Evolutionary conservation across 495 filamentous ascomycete species (phyloP).

Genomic region (Aspergillus cavernicola): DNA sequence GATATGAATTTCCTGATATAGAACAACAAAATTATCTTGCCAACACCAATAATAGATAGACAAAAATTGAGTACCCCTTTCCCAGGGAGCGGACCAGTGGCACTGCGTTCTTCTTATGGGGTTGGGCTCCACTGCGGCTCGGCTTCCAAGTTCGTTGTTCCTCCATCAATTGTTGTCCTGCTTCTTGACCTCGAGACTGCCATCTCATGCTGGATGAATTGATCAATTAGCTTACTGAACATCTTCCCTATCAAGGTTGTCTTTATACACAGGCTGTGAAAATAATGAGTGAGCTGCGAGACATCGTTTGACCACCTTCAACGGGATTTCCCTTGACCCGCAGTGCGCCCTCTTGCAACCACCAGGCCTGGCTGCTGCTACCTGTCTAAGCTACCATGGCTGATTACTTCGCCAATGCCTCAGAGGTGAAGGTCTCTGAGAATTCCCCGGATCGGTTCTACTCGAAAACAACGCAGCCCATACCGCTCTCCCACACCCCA

Average conservation of each 20-base stretch:
- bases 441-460: slow-evolving; percentile 17
- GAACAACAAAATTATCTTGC: neutral
- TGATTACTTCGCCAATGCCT: slow-evolving; percentile 20
- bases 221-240: neutral
- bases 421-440: slow-evolving; percentile 21
- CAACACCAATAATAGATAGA: neutral
- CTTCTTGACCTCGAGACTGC: slow-evolving; percentile 18
- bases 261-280: neutral
- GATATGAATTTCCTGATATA: neutral
- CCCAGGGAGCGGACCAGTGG: slow-evolving; percentile 13
- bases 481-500: slow-evolving; percentile 21
- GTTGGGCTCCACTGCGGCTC: slow-evolving; percentile 31
- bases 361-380: neutral
- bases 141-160: slow-evolving; percentile 1
- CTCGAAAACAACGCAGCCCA: slow-evolving; percentile 23
- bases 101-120: slow-evolving; percentile 12
- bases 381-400: slow-evolving; percentile 22
- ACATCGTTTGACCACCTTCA: neutral
- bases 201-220: neutral
- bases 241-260: neutral
- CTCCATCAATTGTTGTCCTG: slow-evolving; percentile 27
- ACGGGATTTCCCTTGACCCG: slow-evolving; percentile 14
- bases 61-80: slow-evolving; percentile 1
- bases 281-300: slow-evolving; percentile 2
- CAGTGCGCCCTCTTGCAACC: slow-evolving; percentile 6